A percentile compares a stretch with the other conserved stretches of the same genome.
Evolutionary conservation across 2,329 filamentous ascomycete species (phyloP).

Genomic region (Rachicladosporium sp.): DNA sequence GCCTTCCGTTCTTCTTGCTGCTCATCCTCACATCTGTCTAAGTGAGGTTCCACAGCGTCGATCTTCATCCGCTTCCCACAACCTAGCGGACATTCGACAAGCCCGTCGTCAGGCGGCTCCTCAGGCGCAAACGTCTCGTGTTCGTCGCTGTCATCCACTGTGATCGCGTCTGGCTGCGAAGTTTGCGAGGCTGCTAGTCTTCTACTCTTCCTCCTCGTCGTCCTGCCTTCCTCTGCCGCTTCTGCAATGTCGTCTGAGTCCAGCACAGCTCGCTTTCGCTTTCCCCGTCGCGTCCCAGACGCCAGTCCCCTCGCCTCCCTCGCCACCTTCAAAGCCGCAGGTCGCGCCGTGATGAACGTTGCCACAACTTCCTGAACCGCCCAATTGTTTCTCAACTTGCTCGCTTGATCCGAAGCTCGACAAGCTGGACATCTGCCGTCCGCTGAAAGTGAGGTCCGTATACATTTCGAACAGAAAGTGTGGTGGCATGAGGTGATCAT

Average conservation of each 20-base stretch:
- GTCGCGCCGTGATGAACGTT: constrained; percentile 56
- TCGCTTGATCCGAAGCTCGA: constrained; percentile 64
- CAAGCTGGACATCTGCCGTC: constrained; percentile 86
- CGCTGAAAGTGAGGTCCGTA: constrained; percentile 67
- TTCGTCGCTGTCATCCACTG: constrained; percentile 29
- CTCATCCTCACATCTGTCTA: constrained; percentile 52
- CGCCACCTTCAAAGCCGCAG: constrained; percentile 53
- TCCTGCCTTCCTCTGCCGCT: constrained; percentile 15
- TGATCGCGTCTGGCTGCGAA: constrained; percentile 18
- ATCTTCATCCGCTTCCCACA: constrained; percentile 72
- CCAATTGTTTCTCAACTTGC: constrained; percentile 74
- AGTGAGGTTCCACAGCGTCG: constrained; percentile 62
- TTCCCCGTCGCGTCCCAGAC: constrained; percentile 24
- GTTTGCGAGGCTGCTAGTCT: constrained; percentile 19
- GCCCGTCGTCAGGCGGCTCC: constrained; percentile 49
- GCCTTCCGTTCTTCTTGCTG: constrained; percentile 16
- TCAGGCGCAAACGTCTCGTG: constrained; percentile 18
- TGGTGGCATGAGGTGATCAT: constrained; percentile 93
- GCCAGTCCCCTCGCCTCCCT: constrained; percentile 17
- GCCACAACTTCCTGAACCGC: constrained; percentile 75
- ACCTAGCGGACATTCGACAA: constrained; percentile 69
- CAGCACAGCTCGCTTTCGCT: constrained; percentile 38
- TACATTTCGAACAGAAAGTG: constrained; percentile 94
- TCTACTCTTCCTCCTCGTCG: constrained; percentile 26
- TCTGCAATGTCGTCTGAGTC: constrained; percentile 21